Percentiles rank a stretch among this genome's conserved stretches.
phyloP scores from a whole-genome alignment of 2,329 filamentous ascomycete genomes.

The Cytospora piceae region DNA sequence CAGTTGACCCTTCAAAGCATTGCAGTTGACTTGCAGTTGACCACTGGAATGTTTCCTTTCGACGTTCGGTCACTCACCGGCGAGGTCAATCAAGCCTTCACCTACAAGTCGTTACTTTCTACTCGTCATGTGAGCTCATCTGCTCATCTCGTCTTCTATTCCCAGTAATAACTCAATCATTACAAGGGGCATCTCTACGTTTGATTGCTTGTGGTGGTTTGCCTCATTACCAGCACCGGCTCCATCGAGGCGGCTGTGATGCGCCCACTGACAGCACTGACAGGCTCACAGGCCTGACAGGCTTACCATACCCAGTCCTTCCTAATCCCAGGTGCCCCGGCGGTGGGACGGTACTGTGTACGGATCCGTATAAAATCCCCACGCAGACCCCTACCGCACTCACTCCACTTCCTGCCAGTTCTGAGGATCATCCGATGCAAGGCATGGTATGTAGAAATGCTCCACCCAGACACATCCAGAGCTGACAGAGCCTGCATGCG shows the following conservation, averaged over 20 bases:
- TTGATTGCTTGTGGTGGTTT: neutral
- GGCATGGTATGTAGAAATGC: neutral
- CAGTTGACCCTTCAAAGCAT: too few species aligned
- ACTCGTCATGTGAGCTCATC: neutral
- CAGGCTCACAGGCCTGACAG: neutral
- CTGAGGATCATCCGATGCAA: neutral
- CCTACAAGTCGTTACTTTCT: neutral
- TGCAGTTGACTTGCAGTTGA: too few species aligned
- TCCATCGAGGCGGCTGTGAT: neutral
- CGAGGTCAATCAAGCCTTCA: neutral
- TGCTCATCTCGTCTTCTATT: neutral
- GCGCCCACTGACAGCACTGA: neutral
- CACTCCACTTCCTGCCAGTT: neutral
- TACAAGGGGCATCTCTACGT: neutral
- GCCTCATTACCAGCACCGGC: neutral
- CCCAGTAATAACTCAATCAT: neutral
- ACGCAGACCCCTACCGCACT: neutral
- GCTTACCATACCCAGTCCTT: neutral
- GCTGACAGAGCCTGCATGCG: neutral
- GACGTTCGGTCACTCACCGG: neutral
- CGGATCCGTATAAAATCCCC: neutral
- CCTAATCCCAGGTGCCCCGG: neutral
- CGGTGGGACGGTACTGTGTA: neutral
- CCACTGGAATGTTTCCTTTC: neutral
- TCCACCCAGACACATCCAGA: neutral